Conservation (phyloP, 148 eudicot genomes). For the Silene conica region DNA sequence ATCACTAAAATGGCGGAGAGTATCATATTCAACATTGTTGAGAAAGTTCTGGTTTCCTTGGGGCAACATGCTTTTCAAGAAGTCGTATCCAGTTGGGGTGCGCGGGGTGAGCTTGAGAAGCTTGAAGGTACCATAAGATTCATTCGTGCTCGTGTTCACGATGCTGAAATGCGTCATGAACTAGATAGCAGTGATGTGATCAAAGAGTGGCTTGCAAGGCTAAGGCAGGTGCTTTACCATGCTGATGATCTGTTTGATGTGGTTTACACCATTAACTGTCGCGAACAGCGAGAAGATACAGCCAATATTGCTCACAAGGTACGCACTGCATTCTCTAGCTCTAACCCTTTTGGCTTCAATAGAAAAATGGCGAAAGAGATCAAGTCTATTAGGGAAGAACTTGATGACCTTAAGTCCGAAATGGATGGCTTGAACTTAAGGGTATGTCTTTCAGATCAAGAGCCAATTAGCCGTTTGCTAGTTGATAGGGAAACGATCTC, state of each 20-base stretch:
- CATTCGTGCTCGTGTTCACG: constrained; percentile 10
- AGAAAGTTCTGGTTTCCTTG: neutral
- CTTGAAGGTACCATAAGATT: neutral
- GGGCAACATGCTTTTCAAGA: neutral
- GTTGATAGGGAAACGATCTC: constrained; percentile 11
- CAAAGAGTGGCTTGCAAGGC: constrained; percentile 12
- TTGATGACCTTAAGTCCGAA: constrained; percentile 12
- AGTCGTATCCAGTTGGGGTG: constrained; percentile 16
- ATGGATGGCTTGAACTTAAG: constrained; percentile 7
- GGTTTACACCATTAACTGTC: neutral
- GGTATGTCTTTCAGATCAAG: neutral
- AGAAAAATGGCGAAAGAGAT: constrained; percentile 6
- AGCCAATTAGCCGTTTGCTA: neutral
- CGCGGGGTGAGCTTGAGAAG: constrained; percentile 1
- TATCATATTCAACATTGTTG: neutral
- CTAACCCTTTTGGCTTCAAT: neutral
- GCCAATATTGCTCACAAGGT: neutral
- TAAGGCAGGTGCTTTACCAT: constrained; percentile 6
- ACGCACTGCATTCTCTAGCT: neutral
- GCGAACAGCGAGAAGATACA: neutral
- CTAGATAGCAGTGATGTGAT: neutral
- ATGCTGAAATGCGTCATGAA: constrained; percentile 14
- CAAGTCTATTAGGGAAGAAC: constrained; percentile 8
- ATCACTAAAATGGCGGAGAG: constrained; percentile 8
- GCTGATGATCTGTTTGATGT: constrained; percentile 16